Evolutionary conservation across 2,329 filamentous ascomycete species (phyloP).

Genomic region (Microthyrium microscopicum): DNA sequence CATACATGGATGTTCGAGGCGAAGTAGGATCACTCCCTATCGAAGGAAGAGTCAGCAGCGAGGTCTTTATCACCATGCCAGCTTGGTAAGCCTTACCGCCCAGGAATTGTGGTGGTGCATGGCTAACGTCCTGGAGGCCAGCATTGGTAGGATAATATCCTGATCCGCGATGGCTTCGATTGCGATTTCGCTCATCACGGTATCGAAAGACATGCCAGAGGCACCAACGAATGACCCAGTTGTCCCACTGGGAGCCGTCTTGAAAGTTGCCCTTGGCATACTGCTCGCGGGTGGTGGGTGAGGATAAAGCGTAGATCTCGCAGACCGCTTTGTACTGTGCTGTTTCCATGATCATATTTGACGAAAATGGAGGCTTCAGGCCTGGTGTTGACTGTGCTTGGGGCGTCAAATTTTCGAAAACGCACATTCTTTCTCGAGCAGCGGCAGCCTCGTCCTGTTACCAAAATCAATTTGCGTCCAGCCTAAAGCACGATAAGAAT

Average conservation of each 20-base stretch:
- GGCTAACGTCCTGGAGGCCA: too few species aligned
- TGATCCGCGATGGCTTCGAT: too few species aligned
- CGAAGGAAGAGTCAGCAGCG: too few species aligned
- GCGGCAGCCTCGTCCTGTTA: conserved; percentile 25
- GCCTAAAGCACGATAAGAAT: background rate
- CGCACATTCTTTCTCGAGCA: conserved; percentile 23
- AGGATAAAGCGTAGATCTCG: conserved; percentile 24
- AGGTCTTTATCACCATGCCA: too few species aligned
- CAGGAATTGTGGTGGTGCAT: too few species aligned
- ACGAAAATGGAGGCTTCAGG: conserved; percentile 23
- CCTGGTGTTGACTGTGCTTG: conserved; percentile 18
- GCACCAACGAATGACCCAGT: conserved; percentile 35
- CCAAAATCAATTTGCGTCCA: background rate
- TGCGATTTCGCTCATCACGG: conserved; percentile 23
- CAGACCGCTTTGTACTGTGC: conserved; percentile 28
- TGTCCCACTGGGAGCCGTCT: conserved; percentile 26
- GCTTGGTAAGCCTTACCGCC: too few species aligned
- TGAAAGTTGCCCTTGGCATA: conserved; percentile 26
- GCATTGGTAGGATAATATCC: too few species aligned
- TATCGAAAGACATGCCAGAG: conserved; percentile 36
- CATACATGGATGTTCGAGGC: too few species aligned
- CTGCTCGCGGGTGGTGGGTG: conserved; percentile 20
- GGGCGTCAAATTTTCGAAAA: conserved; percentile 22
- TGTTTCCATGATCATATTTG: conserved; percentile 31
- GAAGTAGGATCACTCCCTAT: too few species aligned